Evolutionary conservation across 2,329 filamentous ascomycete genomes (phyloP).

Genomic region (Aurifilum marmelostoma): DNA sequence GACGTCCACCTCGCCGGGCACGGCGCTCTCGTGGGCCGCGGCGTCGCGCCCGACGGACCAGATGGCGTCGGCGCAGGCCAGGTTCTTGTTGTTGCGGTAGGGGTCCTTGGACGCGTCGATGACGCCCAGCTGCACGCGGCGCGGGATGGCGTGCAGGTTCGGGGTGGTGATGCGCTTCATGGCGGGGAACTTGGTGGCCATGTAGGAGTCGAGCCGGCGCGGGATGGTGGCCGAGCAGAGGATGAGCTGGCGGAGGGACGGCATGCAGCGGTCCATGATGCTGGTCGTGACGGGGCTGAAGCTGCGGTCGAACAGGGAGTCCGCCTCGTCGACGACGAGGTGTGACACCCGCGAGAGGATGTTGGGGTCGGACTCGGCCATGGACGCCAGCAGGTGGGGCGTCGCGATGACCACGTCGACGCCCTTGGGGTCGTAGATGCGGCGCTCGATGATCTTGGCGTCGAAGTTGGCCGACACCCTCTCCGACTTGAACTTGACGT

Average conservation of each 20-base stretch:
- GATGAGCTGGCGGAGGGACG: slow-evolving; percentile 83
- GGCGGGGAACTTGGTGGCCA: slow-evolving; percentile 80
- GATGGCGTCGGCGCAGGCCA: slow-evolving; percentile 93
- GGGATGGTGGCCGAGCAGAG: slow-evolving; percentile 97
- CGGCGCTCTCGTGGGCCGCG: slow-evolving; percentile 58
- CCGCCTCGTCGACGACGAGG: slow-evolving; percentile 91
- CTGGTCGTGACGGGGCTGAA: slow-evolving; percentile 82
- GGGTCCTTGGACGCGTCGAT: slow-evolving; percentile 91
- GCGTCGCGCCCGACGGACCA: slow-evolving; percentile 87
- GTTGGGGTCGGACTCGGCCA: slow-evolving; percentile 87
- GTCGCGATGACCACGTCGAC: slow-evolving; percentile 88
- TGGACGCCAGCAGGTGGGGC: slow-evolving; percentile 84
- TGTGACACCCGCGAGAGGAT: slow-evolving; percentile 90
- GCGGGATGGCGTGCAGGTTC: slow-evolving; percentile 93
- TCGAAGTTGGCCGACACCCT: slow-evolving; percentile 79
- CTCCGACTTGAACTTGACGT: slow-evolving; percentile 82
- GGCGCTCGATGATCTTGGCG: slow-evolving; percentile 78
- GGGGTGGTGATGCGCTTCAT: slow-evolving; percentile 89
- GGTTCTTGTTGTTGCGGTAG: slow-evolving; percentile 87
- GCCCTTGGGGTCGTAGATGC: slow-evolving; percentile 78
- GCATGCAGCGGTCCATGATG: slow-evolving; percentile 79
- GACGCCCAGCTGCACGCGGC: slow-evolving; percentile 90
- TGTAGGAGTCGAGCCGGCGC: slow-evolving; percentile 79
- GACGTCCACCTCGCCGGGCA: slow-evolving; percentile 63
- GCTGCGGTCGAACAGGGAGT: slow-evolving; percentile 91